Evolutionary conservation across 495 filamentous ascomycete species (phyloP).

Genomic region (Penicillium verhagenii): DNA sequence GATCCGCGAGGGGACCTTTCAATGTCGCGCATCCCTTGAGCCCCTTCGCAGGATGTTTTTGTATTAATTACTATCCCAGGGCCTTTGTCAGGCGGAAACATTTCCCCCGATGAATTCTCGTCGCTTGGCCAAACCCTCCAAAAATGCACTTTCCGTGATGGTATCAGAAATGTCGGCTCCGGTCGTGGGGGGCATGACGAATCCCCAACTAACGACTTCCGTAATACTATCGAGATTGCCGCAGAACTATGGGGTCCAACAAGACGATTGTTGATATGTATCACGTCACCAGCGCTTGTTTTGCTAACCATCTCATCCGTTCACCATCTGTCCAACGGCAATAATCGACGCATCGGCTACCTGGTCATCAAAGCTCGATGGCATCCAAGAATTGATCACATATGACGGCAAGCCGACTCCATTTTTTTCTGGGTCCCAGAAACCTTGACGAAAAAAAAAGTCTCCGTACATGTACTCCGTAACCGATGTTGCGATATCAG

Average conservation of each 20-base stretch:
- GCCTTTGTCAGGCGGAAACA: background rate
- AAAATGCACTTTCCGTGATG: background rate
- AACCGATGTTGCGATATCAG: constrained; percentile 3
- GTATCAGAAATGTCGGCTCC: constrained; percentile 1
- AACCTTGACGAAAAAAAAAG: too few species aligned
- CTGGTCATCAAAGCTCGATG: background rate
- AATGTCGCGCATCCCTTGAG: constrained; percentile 31
- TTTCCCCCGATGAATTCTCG: background rate
- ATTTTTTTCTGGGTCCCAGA: background rate
- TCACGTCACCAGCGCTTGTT: background rate
- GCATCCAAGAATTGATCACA: background rate
- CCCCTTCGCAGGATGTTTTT: constrained; percentile 24
- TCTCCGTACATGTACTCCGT: background rate
- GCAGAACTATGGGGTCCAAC: background rate
- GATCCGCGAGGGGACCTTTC: constrained; percentile 26
- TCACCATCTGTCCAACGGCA: background rate
- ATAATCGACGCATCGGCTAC: background rate
- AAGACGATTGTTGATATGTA: background rate
- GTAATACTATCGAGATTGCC: background rate
- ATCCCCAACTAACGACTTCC: background rate
- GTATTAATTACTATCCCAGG: constrained; percentile 20
- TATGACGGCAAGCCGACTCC: background rate
- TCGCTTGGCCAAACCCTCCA: constrained; percentile 1
- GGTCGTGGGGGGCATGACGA: background rate
- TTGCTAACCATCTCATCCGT: background rate